Evolutionary conservation across 2,329 filamentous ascomycete species (phyloP).

Genomic region (Paecilomyces formosus): DNA sequence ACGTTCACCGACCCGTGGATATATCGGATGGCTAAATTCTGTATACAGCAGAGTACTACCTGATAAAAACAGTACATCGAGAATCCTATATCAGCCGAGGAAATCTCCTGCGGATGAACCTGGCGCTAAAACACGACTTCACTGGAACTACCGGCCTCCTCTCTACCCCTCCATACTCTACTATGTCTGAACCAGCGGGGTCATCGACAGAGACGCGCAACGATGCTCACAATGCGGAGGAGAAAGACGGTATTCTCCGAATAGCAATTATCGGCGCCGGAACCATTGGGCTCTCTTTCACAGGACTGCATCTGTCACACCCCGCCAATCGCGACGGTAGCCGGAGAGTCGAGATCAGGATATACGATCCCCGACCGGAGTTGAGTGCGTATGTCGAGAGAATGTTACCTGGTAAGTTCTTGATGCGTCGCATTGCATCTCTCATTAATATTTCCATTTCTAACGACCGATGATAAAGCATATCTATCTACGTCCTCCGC

Average conservation of each 20-base stretch:
- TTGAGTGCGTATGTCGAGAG: conserved; percentile 37
- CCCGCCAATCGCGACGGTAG: conserved; percentile 20
- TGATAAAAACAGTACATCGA: too few relatives aligned
- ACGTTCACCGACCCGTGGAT: neutral
- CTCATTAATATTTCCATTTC: neutral
- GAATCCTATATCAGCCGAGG: too few relatives aligned
- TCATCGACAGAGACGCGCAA: too few relatives aligned
- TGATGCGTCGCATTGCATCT: neutral
- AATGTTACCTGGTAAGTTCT: conserved; percentile 26
- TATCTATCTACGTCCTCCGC: neutral
- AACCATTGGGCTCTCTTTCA: conserved; percentile 51
- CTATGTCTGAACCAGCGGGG: too few relatives aligned
- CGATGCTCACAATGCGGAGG: too few relatives aligned
- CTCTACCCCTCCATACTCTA: too few relatives aligned
- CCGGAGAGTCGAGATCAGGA: conserved; percentile 16
- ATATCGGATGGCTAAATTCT: neutral
- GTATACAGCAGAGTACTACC: neutral
- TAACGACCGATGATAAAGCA: neutral
- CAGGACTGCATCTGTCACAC: conserved; percentile 28
- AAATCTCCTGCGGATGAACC: too few relatives aligned
- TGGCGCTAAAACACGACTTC: too few relatives aligned
- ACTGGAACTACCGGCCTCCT: too few relatives aligned
- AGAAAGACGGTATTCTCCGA: neutral
- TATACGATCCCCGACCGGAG: conserved; percentile 46
- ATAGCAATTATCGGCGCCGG: conserved; percentile 34